Base-by-base conservation (phyloP, 2,329 filamentous ascomycete species). In the Botrytis squamosa region DNA sequence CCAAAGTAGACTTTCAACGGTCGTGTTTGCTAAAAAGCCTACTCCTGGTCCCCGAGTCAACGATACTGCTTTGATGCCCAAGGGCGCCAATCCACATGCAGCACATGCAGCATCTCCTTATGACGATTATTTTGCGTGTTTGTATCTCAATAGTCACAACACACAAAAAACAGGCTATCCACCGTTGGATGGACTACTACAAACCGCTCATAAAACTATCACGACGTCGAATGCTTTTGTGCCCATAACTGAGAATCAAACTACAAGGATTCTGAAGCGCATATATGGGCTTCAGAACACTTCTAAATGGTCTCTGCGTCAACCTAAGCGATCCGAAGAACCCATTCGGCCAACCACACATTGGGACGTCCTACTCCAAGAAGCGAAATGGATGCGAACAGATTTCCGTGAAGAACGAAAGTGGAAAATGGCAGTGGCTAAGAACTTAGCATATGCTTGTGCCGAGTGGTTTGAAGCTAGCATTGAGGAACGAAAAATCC, bases 361-460 rank as follows among this genome's bases (percentile, higher is more conserved):
- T 78, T 93, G 91, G 88, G 96, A 99, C 83, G 88, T 95, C 70
- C 82, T 98, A 72, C 85, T 99, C 46, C 89, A 94, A 77, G 95
- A 99, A 84, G 93, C 95, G 88, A 97, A 95, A 82, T 98, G 95
- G 95, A 97, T 99, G 93, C 90, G 95, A 69, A 98, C 94, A 2
- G 96, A 99, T 82, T 98, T 98, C 80, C 89, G 92, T 70, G 93
- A 98, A 82, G 96, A 98, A 82, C 87, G 94, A 59, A 97, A 97
- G 81, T 97, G 95, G 94, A 98, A 98, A 83, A 90, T 90, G 80
- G 89, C 92, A 3, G 88, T 92, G 52, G 95, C 95, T 8, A 91
- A 91, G 74, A 94, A 91, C 73, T 86, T 97, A 74, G 96, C 94
- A 1, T 86, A 91, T 79, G 93, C 92, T 79, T 98, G 95, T 82